phyloP scores from a whole-genome alignment of 202 grass and related monocot genomes.

The Miscanthus sacchariflorus region DNA sequence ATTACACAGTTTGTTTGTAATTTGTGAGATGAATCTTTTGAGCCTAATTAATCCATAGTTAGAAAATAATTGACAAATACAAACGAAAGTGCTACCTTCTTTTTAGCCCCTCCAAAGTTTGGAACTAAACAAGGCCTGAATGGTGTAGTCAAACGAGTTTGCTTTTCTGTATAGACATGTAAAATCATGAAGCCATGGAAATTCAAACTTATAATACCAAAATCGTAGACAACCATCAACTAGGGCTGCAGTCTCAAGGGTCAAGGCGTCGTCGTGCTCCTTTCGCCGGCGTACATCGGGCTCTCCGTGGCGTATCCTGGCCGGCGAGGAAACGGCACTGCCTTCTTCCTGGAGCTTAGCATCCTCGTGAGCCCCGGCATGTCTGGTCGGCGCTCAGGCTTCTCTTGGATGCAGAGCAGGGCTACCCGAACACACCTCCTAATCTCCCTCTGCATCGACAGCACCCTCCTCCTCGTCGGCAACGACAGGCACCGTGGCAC shows the following conservation, averaged over 20 bases:
- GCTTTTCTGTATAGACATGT: no score
- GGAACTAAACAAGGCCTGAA: no score
- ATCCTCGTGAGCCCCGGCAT: neutral
- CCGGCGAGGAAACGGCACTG: neutral
- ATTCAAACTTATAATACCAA: no score
- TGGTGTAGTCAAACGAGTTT: no score
- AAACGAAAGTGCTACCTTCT: no score
- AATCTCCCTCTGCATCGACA: slow-evolving; percentile 25
- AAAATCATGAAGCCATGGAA: no score
- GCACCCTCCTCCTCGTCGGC: neutral
- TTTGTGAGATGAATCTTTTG: no score
- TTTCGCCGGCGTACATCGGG: neutral
- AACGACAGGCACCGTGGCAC: slow-evolving; percentile 22
- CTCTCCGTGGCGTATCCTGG: neutral
- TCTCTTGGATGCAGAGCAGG: slow-evolving; percentile 33
- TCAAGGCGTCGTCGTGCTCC: neutral
- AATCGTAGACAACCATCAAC: no score
- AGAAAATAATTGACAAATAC: no score
- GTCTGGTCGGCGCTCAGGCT: neutral
- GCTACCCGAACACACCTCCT: neutral
- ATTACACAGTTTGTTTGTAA: no score
- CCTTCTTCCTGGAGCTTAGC: neutral
- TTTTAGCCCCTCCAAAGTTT: no score
- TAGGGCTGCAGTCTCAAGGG: neutral
- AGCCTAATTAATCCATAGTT: no score